Evolutionary conservation across 345 rosid species (phyloP), one percentile per base, ranked within the genome.

Genomic region (Raphanus sativus): DNA sequence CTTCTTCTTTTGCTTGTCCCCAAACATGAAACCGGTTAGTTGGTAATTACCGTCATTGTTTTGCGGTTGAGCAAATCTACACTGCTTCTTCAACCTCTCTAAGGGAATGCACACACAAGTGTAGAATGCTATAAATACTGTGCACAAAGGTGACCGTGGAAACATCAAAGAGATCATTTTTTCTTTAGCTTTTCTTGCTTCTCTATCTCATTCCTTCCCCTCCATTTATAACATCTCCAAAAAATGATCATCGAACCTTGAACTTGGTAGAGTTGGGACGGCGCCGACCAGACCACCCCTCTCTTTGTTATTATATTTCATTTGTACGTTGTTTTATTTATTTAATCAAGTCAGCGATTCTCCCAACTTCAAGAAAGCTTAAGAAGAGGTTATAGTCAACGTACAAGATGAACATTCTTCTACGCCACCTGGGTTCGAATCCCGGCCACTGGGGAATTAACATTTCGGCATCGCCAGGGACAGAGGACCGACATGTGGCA

Each of bases 231-330:
- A 21, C 21, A 21, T 21, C 21, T 76, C 50, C 13, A 15, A 42
- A 42, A 42, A 21, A 21, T 42, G 6, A 42, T 42, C 50, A 42
- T 42, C 50, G 50, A 42, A 42, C 50, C 15, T 11, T 11, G 50
- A 42, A 42, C 50, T 42, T 11, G 50, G 50, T 13, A 70, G 67
- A 70, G 81, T 73, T 59, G 81, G 89, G 94, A 84, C 88, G 89
- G 90, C 90, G 85, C 94, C 88, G 89, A 84, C 91, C 86, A 13
- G 7, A n/a, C 82, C 80, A 74, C 85, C 50, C 65, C 59, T 10
- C 59, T 2, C 16, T 63, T 28, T 69, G 54, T 69, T 80, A 74
- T 69, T 68, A 21, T 21, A 21, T 21, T 21, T 21, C 21, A 21
- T 21, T 21, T 21, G 21, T 21, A 21, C 21, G 21, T 21, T 21